phyloP scores from a whole-genome alignment of 371 early-diverging fungal genomes.

The Capniomyces stellatus region DNA sequence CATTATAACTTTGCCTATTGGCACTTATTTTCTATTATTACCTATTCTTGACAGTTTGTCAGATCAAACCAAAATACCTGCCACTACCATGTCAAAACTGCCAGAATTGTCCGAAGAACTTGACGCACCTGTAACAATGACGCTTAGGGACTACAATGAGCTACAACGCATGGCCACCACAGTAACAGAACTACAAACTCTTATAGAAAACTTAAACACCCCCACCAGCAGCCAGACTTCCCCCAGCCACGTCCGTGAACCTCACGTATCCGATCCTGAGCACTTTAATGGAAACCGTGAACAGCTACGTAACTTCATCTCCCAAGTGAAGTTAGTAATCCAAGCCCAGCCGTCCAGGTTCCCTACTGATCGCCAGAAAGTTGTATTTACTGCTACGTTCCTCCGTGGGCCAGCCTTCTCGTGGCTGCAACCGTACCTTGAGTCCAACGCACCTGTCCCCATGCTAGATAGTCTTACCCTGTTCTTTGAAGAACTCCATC shows the following conservation, averaged over 20 bases:
- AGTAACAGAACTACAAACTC: background rate
- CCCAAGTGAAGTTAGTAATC: conserved; percentile 2
- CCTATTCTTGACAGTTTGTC: conserved; percentile 2
- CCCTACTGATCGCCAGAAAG: background rate
- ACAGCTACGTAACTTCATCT: conserved; percentile 1
- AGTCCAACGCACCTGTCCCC: background rate
- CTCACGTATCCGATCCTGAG: conserved; percentile 5
- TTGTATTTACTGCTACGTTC: conserved; percentile 5
- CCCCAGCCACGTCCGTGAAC: conserved; percentile 2
- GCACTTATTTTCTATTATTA: no score
- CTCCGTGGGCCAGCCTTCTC: conserved; percentile 4
- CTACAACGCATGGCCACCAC: conserved; percentile 2
- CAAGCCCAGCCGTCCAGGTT: conserved; percentile 2
- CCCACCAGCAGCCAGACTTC: background rate
- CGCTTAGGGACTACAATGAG: conserved; percentile 3
- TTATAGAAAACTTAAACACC: background rate
- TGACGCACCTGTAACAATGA: conserved; percentile 3
- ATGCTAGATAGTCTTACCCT: background rate
- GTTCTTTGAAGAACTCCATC: background rate
- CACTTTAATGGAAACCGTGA: conserved; percentile 3
- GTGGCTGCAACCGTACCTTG: conserved; percentile 4
- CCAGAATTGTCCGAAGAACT: background rate
- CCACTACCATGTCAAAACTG: background rate
- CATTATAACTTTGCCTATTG: no score
- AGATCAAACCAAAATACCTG: background rate